A percentile compares a stretch with the other conserved stretches of the same genome.
Conservation (phyloP, 2,329 filamentous ascomycete genomes). For the Aschersonia sp. region DNA sequence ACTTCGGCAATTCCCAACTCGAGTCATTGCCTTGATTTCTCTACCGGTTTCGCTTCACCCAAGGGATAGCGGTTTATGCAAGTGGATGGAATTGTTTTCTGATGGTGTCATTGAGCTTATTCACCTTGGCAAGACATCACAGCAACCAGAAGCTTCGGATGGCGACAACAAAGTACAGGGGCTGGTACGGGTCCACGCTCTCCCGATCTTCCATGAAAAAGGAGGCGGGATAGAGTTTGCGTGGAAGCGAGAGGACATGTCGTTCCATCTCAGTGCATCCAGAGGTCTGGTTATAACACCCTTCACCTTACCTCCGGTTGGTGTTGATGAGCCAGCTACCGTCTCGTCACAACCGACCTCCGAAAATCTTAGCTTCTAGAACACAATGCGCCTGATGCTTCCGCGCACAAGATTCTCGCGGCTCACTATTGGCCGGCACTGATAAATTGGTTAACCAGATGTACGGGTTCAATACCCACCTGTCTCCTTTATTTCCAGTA, state of each 20-base stretch:
- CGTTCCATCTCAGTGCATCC: conserved; percentile 72
- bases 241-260: conserved; percentile 68
- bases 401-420: too few species aligned
- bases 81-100: conserved; percentile 73
- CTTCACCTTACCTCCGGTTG: conserved; percentile 66
- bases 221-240: conserved; percentile 61
- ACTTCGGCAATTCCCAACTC: conserved; percentile 49
- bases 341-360: conserved; percentile 27
- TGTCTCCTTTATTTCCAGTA: too few species aligned
- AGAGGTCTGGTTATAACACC: conserved; percentile 75
- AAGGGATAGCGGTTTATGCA: conserved; percentile 57
- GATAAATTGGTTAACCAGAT: too few species aligned
- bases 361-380: conserved; percentile 47
- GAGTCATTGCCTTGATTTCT: conserved; percentile 59
- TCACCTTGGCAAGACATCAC: conserved; percentile 44
- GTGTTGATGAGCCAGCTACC: not conserved
- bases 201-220: conserved; percentile 78
- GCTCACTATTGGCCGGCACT: too few species aligned
- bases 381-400: not conserved
- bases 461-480: too few species aligned
- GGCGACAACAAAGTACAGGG: conserved; percentile 70
- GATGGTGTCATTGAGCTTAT: conserved; percentile 82
- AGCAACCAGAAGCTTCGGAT: conserved; percentile 32
- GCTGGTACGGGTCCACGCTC: conserved; percentile 65
- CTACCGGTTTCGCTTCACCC: conserved; percentile 71